These are phyloP conservation scores for Dioscorea cayenensis DNA, from an alignment of 116 monocot species.

Conservation along the genomic window DNA sequence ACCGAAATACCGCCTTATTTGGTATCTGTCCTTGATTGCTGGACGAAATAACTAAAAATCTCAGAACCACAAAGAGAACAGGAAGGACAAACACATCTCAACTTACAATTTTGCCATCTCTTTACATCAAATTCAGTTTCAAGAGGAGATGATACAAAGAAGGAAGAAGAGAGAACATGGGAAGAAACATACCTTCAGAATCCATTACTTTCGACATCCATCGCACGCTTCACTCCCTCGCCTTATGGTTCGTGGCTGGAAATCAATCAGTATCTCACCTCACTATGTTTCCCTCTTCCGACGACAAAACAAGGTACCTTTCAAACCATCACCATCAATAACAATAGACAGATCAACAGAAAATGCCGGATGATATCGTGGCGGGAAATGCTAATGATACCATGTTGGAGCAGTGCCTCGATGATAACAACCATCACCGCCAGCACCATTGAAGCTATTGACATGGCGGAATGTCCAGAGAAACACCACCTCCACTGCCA, in stretches of 20 bases:
- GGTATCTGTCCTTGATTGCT: too few species aligned
- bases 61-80: background rate
- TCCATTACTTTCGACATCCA: conserved; percentile 6
- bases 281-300: background rate
- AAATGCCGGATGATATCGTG: background rate
- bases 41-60: background rate
- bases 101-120: too few species aligned
- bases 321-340: background rate
- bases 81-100: too few species aligned
- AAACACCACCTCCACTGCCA: conserved; percentile 1
- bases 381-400: background rate
- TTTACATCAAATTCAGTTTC: too few species aligned
- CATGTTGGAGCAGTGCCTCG: background rate
- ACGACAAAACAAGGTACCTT: background rate
- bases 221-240: conserved; percentile 15
- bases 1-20: too few species aligned
- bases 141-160: too few species aligned
- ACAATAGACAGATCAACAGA: background rate
- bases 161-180: background rate
- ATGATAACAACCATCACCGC: background rate
- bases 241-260: conserved; percentile 17
- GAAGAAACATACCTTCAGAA: conserved; percentile 19
- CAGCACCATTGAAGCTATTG: background rate
- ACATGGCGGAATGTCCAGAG: background rate
- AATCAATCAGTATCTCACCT: conserved; percentile 17